phyloP scores from a whole-genome alignment of 805 yeast species.

The Naumovozyma dairenensis region DNA sequence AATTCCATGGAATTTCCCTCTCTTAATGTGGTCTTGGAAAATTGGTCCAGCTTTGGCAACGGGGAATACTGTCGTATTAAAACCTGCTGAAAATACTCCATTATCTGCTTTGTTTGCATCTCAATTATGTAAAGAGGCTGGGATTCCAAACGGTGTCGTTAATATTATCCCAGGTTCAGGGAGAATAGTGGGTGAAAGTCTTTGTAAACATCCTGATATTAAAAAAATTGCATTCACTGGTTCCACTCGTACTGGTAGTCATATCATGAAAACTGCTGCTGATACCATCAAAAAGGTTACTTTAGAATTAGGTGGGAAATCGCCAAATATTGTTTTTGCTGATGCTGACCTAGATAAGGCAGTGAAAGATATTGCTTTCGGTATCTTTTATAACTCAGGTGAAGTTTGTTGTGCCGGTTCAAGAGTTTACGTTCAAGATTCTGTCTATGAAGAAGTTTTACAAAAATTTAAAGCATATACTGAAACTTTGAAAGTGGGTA shows the following conservation, averaged over 20 bases:
- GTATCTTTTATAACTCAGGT: conserved; percentile 90
- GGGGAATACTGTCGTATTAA: conserved; percentile 80
- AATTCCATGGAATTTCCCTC: conserved; percentile 96
- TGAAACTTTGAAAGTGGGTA: conserved; percentile 58
- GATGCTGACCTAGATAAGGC: conserved; percentile 77
- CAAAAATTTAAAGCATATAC: conserved; percentile 47
- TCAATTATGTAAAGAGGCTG: conserved; percentile 64
- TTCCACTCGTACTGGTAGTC: conserved; percentile 83
- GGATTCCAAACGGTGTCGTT: conserved; percentile 85
- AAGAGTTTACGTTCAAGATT: conserved; percentile 79
- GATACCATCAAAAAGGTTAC: conserved; percentile 82
- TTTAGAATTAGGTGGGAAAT: conserved; percentile 93
- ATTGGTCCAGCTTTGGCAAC: conserved; percentile 87
- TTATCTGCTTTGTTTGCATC: conserved; percentile 74
- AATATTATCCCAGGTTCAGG: conserved; percentile 86
- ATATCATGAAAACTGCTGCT: conserved; percentile 73
- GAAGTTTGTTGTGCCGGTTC: conserved; percentile 96
- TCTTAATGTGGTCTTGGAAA: conserved; percentile 91
- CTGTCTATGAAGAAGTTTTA: conserved; percentile 68
- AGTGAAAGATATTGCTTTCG: conserved; percentile 62
- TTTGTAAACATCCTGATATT: conserved; percentile 67
- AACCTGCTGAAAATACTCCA: conserved; percentile 90
- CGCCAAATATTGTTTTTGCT: conserved; percentile 80
- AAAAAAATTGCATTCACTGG: conserved; percentile 94
- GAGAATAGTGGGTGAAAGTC: conserved; percentile 70